phyloP scores from a whole-genome alignment of 805 yeast genomes.

The Candida ascalaphidarum region DNA sequence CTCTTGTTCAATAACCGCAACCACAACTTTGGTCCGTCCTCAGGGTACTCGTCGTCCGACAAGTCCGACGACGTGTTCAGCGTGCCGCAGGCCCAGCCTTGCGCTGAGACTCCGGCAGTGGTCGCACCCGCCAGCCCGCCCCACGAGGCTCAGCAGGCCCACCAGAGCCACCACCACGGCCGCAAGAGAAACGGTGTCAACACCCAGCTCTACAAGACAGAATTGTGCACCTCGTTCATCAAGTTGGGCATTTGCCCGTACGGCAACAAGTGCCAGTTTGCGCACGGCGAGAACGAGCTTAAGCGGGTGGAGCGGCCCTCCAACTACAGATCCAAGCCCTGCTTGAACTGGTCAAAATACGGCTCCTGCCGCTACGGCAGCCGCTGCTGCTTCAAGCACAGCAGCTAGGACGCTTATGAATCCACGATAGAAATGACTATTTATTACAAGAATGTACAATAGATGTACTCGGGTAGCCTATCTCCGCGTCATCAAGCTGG shows the following conservation, averaged over 20 bases:
- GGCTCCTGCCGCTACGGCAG: constrained; percentile 86
- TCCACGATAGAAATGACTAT: too few relatives aligned
- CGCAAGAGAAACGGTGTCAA: constrained; percentile 20
- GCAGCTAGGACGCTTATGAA: constrained; percentile 8
- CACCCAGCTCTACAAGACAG: constrained; percentile 81
- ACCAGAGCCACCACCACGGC: not conserved
- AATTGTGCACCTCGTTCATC: constrained; percentile 72
- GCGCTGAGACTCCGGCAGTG: constrained; percentile 1
- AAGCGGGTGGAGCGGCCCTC: constrained; percentile 64
- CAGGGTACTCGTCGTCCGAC: constrained; percentile 3
- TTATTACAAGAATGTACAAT: too few relatives aligned
- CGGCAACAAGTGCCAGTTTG: constrained; percentile 89
- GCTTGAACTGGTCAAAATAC: constrained; percentile 77
- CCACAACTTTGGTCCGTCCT: not conserved
- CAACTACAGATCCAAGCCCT: constrained; percentile 86
- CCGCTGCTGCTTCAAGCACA: constrained; percentile 89
- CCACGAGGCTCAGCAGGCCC: not conserved
- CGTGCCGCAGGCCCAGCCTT: constrained; percentile 1
- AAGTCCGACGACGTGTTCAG: constrained; percentile 8
- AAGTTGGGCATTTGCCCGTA: constrained; percentile 70
- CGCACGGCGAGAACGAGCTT: constrained; percentile 78
- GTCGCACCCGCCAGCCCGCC: constrained; percentile 2
- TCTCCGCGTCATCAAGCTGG: too few relatives aligned
- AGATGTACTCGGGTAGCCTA: too few relatives aligned
- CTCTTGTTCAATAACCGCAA: constrained; percentile 8